Evolutionary conservation across 768 basidiomycete genomes (phyloP).

Genomic region (Bullera alba): DNA sequence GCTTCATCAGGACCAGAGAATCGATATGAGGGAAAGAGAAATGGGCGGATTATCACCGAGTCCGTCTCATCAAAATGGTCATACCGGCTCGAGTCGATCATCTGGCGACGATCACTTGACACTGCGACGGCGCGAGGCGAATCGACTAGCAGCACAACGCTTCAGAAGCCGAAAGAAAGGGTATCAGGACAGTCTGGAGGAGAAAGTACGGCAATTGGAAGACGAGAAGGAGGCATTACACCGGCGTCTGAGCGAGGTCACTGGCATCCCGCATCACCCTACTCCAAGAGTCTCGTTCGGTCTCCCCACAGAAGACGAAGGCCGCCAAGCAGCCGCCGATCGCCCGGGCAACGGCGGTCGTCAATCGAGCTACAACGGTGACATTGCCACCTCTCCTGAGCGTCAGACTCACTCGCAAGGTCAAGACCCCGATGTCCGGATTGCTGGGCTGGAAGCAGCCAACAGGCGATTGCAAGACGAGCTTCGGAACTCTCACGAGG

Average conservation of each 20-base stretch:
- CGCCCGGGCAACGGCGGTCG: background rate
- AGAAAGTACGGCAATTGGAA: conserved; percentile 30
- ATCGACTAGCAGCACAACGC: conserved; percentile 41
- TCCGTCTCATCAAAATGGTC: no score
- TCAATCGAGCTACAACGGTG: background rate
- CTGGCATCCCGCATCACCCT: no score
- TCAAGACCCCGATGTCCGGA: conserved; percentile 5
- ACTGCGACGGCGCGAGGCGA: conserved; percentile 37
- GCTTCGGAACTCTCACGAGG: conserved; percentile 9
- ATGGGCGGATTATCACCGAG: no score
- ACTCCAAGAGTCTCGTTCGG: no score
- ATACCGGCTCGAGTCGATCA: no score
- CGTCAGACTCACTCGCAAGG: background rate
- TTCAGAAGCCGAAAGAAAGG: conserved; percentile 44
- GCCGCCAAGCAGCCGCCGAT: background rate
- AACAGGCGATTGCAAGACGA: conserved; percentile 20
- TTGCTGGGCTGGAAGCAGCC: conserved; percentile 16
- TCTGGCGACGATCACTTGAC: conserved; percentile 8
- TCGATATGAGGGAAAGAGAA: no score
- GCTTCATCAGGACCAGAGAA: no score
- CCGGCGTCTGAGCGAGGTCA: conserved; percentile 1
- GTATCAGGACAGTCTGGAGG: conserved; percentile 41
- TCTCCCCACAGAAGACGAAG: background rate
- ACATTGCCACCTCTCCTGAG: background rate
- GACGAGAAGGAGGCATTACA: conserved; percentile 28